Evolutionary conservation across 2,329 filamentous ascomycete genomes (phyloP).

Genomic region (Mollisia scopiformis): DNA sequence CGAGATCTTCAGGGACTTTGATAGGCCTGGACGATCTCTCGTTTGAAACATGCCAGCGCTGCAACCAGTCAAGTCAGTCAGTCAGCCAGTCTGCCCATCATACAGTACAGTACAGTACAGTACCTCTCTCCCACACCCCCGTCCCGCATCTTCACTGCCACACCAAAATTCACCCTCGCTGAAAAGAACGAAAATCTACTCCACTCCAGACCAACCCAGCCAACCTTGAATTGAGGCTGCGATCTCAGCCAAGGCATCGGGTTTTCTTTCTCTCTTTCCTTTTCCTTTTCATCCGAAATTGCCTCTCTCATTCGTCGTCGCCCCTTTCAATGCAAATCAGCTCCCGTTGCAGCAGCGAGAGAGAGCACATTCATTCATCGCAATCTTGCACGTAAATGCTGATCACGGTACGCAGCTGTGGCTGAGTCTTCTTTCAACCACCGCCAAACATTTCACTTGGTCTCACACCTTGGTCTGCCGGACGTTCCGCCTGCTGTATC

Average conservation of each 20-base stretch:
- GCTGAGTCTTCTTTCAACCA: neutral
- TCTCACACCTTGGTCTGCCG: neutral
- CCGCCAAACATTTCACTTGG: neutral
- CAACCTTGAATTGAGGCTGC: neutral
- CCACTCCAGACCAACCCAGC: neutral
- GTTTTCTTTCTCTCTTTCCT: no score
- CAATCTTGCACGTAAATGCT: neutral
- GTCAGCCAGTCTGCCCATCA: neutral
- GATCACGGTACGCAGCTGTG: neutral
- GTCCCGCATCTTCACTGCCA: neutral
- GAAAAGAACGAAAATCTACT: no score
- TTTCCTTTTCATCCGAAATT: neutral
- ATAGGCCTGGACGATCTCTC: neutral
- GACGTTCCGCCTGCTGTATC: neutral
- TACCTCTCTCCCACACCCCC: neutral
- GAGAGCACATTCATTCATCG: neutral
- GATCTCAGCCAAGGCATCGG: neutral
- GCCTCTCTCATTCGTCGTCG: neutral
- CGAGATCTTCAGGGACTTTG: constrained; percentile 12
- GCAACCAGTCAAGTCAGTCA: neutral
- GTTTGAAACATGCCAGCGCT: constrained; percentile 10
- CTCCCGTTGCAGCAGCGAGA: neutral
- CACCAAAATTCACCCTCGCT: neutral
- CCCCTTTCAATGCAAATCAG: neutral
- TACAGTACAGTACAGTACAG: neutral